phyloP scores from a whole-genome alignment of 208 protist species.

The Acanthamoeba rhysodes region DNA sequence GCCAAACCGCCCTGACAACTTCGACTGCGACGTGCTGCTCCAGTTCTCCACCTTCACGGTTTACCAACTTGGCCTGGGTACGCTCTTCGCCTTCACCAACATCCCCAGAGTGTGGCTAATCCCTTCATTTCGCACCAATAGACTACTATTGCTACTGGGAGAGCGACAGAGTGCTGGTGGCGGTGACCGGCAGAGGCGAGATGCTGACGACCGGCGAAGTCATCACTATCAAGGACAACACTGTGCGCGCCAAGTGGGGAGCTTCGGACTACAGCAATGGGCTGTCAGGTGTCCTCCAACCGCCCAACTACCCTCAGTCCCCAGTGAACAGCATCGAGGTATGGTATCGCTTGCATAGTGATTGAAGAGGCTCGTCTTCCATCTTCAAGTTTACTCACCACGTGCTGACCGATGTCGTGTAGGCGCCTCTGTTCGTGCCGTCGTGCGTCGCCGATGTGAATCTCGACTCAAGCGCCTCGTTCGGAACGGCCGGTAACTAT shows the following conservation, averaged over 20 bases:
- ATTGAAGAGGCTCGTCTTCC: not conserved
- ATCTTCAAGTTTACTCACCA: not conserved
- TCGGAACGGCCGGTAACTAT: not conserved
- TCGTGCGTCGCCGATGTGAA: not conserved
- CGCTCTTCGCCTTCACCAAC: not conserved
- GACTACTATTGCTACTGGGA: conserved; percentile 76
- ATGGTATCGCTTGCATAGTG: not conserved
- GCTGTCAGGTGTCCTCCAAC: not conserved
- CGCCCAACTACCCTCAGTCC: not conserved
- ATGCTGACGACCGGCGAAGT: conserved; percentile 20
- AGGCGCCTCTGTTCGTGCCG: not conserved
- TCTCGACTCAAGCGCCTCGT: not conserved
- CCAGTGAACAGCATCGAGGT: not conserved
- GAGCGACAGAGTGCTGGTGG: conserved; percentile 64
- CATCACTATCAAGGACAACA: conserved; percentile 17
- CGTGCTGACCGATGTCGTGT: not conserved
- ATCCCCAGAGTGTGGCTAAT: not conserved
- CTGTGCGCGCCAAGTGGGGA: not conserved
- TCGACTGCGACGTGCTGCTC: conserved; percentile 49
- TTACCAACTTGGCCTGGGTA: conserved; percentile 59
- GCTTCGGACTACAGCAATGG: conserved; percentile 46
- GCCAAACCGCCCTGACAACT: not conserved
- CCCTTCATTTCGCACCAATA: not conserved
- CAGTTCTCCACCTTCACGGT: conserved; percentile 49
- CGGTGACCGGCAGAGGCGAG: conserved; percentile 60